phyloP scores from a whole-genome alignment of 1,284 basidiomycete genomes.

The Ganoderma meredithae region DNA sequence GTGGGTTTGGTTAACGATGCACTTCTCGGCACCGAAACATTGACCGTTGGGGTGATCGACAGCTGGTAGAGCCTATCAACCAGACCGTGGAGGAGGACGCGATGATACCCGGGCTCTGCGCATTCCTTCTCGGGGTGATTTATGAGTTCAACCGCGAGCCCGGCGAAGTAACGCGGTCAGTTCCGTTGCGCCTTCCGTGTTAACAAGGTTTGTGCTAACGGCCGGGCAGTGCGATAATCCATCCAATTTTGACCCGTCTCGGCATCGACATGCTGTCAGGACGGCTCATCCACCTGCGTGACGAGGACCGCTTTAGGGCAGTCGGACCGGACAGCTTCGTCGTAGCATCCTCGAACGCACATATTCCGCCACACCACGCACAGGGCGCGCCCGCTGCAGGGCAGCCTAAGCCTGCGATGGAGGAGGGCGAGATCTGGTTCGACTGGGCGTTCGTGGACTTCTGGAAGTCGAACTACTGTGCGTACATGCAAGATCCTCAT shows the following conservation, averaged over 20 bases:
- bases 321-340: constrained; percentile 85
- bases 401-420: constrained; percentile 41
- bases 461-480: constrained; percentile 97
- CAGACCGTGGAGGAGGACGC: constrained; percentile 88
- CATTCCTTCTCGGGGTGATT: constrained; percentile 91
- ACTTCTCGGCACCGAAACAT: background rate
- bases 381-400: constrained; percentile 42
- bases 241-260: constrained; percentile 86
- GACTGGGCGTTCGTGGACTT: constrained; percentile 99
- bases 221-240: constrained; percentile 71
- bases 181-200: background rate
- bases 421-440: constrained; percentile 93
- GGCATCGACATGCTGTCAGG: constrained; percentile 91
- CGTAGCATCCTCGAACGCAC: constrained; percentile 52
- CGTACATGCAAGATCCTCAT: constrained; percentile 41
- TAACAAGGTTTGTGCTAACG: background rate
- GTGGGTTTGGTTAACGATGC: constrained; percentile 56
- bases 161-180: constrained; percentile 87
- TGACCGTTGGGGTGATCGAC: background rate
- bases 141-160: constrained; percentile 96
- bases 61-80: constrained; percentile 95
- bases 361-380: constrained; percentile 39
- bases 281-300: constrained; percentile 86
- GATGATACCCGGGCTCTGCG: constrained; percentile 89
- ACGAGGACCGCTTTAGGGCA: constrained; percentile 91